These are phyloP conservation scores for Fraxinus quadrangulata DNA, from an alignment of 257 asterid genomes.

Conservation along the genomic window DNA sequence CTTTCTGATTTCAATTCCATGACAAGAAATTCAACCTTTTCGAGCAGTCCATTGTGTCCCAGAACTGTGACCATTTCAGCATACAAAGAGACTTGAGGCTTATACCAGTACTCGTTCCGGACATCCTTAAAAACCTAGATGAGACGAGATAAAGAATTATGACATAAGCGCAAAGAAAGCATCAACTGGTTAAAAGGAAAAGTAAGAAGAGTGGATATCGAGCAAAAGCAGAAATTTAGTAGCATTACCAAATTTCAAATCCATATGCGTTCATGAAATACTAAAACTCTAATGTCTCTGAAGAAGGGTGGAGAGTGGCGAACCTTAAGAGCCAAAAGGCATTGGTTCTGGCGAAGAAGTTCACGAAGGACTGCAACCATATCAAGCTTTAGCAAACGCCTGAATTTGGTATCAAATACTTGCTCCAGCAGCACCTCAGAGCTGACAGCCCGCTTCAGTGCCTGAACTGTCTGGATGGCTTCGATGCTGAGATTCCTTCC, in stretches of 20 bases:
- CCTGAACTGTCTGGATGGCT: slow-evolving; percentile 74
- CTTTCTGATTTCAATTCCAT: slow-evolving; percentile 49
- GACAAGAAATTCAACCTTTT: slow-evolving; percentile 46
- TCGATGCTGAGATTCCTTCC: slow-evolving; percentile 70
- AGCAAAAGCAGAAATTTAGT: not conserved
- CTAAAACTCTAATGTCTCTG: not conserved
- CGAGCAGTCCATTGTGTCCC: slow-evolving; percentile 61
- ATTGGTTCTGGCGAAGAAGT: slow-evolving; percentile 69
- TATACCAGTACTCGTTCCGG: slow-evolving; percentile 63
- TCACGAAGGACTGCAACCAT: slow-evolving; percentile 84
- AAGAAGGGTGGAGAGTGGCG: slow-evolving; percentile 7
- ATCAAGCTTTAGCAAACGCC: slow-evolving; percentile 63
- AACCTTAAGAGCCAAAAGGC: slow-evolving; percentile 68
- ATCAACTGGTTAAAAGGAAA: not conserved
- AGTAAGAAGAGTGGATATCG: not conserved
- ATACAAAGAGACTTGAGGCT: slow-evolving; percentile 53
- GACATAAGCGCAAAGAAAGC: slow-evolving; percentile 12
- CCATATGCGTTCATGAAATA: not conserved
- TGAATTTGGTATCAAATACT: slow-evolving; percentile 42
- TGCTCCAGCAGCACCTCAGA: slow-evolving; percentile 35
- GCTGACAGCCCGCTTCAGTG: slow-evolving; percentile 57
- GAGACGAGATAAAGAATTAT: not conserved
- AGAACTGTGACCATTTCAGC: slow-evolving; percentile 63
- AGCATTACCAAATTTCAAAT: not conserved
- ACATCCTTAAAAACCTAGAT: slow-evolving; percentile 66